phyloP scores from a whole-genome alignment of 1,284 basidiomycete species.

The Tilletia setariae region DNA sequence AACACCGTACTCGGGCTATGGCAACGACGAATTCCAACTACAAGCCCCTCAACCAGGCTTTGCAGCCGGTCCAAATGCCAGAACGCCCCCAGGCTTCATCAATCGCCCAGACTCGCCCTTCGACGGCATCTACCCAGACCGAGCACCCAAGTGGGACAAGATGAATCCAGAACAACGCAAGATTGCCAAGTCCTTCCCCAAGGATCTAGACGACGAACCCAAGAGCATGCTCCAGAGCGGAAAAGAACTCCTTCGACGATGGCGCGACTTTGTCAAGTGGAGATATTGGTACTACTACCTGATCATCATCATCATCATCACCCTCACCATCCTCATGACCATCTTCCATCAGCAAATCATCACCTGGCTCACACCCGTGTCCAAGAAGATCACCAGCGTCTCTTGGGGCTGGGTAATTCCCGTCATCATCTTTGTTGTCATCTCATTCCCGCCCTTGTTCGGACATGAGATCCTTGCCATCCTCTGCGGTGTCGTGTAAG shows the following conservation, averaged over 20 bases:
- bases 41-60: constrained; percentile 10
- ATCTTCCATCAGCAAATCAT: constrained; percentile 69
- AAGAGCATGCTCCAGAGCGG: constrained; percentile 27
- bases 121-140: constrained; percentile 31
- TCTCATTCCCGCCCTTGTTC: constrained; percentile 60
- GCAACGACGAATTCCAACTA: not conserved
- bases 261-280: constrained; percentile 35
- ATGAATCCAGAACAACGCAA: constrained; percentile 36
- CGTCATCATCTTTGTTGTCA: constrained; percentile 71
- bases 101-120: constrained; percentile 25
- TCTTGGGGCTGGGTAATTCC: constrained; percentile 74
- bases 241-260: constrained; percentile 29
- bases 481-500: constrained; percentile 70
- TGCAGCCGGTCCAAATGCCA: not conserved
- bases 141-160: constrained; percentile 26
- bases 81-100: not conserved
- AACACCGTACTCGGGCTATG: not conserved
- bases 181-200: constrained; percentile 43
- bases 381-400: constrained; percentile 63
- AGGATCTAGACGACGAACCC: constrained; percentile 43
- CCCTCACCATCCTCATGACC: constrained; percentile 63
- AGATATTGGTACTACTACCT: constrained; percentile 53
- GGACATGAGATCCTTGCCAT: constrained; percentile 74
- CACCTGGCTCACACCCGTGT: constrained; percentile 65
- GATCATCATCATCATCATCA: constrained; percentile 53